Base-by-base conservation (phyloP, 2,329 filamentous ascomycete species). In the Aspergillus bombycis region DNA sequence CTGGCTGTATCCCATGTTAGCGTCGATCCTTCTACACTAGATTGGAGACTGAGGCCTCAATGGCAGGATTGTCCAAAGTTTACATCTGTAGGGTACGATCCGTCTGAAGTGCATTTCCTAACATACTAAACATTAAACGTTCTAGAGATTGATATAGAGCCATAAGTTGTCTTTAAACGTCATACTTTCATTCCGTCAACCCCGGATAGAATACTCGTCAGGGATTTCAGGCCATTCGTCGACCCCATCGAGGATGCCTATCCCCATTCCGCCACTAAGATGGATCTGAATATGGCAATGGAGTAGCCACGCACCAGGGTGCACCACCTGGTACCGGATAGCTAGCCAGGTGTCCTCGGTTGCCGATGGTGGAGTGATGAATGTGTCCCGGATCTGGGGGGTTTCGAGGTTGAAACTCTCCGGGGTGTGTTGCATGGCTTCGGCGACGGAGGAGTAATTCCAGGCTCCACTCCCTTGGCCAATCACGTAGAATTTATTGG, bases 211-310 rank as follows among this genome's bases (percentile, higher is more conserved):
- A 60, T 75, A 77, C 56, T 72, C 72, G 11, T 61, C 58, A 2
- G 72, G 69, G 41, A 74, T 63, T 8, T 67, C 62, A 7, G 72
- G 75, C 75, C 75, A 79, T 16, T 69, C 64, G 66, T 79, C 77
- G 23, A 78, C 65, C 0, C 75, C 78, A 53, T 80, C 78, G n/a
- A 80, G 64, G n/a, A 88, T 80, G 1, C 82, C 81, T 73, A 86
- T 72, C 32, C 78, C 77, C 85, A 88, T 88, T 1, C 86, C 86
- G 3, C 85, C 85, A 32, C 78, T 73, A 62, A 86, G 73, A 64
- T 88, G 86, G 32, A 81, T 81, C 69, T 82, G 78, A 36, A 87
- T 83, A 70, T 88, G 85, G 64, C 85, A 88, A 66, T 87, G 85
- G 4, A 88, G 68, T 30, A 87, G 67, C 80, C 83, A 87, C 0